Conservation (phyloP, 2,329 filamentous ascomycete species). For the Neonectria faginata region DNA sequence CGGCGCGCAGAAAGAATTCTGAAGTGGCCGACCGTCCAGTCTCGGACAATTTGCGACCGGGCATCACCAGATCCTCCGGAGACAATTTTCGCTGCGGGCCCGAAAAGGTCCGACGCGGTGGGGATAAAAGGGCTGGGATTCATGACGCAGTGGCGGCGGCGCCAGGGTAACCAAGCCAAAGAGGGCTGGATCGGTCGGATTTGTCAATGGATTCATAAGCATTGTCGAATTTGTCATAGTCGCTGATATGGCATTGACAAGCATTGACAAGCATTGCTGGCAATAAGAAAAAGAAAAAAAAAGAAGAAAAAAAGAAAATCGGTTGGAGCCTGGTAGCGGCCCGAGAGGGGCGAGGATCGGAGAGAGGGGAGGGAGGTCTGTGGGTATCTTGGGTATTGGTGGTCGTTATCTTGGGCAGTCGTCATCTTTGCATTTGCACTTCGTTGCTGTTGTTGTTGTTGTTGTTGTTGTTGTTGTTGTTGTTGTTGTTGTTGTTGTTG, state of each 20-base stretch:
- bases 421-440: background rate
- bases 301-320: background rate
- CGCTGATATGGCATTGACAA: background rate
- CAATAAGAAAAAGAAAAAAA: background rate
- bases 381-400: background rate
- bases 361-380: background rate
- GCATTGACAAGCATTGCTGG: background rate
- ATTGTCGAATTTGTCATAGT: background rate
- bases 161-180: background rate
- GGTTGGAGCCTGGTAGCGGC: background rate
- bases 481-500: no score
- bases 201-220: background rate
- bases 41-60: background rate
- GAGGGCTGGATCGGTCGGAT: background rate
- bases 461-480: no score
- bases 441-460: no score
- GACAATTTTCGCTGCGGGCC: background rate
- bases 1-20: background rate
- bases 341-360: background rate
- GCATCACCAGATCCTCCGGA: background rate
- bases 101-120: background rate
- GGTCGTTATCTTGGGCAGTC: background rate
- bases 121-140: background rate
- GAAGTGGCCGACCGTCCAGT: background rate
- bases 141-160: background rate